Conservation (phyloP, 495 filamentous ascomycete species). For the Hypoxylon intermedium region DNA sequence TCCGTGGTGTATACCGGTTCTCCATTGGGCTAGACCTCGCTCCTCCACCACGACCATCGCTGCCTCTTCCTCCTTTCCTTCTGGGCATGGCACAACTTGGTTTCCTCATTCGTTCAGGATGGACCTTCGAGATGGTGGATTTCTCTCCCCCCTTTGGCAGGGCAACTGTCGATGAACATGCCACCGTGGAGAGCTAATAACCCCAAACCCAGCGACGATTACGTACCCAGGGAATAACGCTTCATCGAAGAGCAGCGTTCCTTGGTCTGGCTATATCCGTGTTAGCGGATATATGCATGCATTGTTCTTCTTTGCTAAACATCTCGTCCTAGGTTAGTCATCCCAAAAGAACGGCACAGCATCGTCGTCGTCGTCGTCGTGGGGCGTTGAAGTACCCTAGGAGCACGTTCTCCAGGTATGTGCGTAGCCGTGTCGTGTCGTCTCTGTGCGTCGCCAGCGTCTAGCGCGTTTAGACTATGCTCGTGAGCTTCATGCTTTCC, state of each 20-base stretch:
- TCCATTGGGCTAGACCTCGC: slow-evolving; percentile 9
- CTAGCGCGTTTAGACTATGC: too few species aligned
- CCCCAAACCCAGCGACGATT: too few species aligned
- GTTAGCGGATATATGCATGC: neutral
- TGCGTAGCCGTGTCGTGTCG: too few species aligned
- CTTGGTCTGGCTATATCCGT: too few species aligned
- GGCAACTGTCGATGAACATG: slow-evolving; percentile 12
- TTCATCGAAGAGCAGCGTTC: too few species aligned
- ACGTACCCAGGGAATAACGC: too few species aligned
- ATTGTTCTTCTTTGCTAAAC: slow-evolving; percentile 6
- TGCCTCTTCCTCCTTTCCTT: neutral
- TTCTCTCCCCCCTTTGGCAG: neutral
- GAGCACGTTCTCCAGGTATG: too few species aligned
- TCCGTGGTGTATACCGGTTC: too few species aligned
- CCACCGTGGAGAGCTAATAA: too few species aligned
- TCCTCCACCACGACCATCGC: neutral
- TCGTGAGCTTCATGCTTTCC: too few species aligned
- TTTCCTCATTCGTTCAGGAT: neutral
- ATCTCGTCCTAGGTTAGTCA: neutral
- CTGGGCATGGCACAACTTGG: slow-evolving; percentile 6
- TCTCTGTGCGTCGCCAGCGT: too few species aligned
- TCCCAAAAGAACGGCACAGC: neutral
- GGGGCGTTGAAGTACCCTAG: neutral
- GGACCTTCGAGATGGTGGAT: slow-evolving; percentile 1
- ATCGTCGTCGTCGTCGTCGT: neutral